Percentiles rank a stretch among this genome's conserved stretches.
These are phyloP conservation scores for Tilletia caries DNA, from an alignment of 1,284 basidiomycete species.

Conservation along the genomic window DNA sequence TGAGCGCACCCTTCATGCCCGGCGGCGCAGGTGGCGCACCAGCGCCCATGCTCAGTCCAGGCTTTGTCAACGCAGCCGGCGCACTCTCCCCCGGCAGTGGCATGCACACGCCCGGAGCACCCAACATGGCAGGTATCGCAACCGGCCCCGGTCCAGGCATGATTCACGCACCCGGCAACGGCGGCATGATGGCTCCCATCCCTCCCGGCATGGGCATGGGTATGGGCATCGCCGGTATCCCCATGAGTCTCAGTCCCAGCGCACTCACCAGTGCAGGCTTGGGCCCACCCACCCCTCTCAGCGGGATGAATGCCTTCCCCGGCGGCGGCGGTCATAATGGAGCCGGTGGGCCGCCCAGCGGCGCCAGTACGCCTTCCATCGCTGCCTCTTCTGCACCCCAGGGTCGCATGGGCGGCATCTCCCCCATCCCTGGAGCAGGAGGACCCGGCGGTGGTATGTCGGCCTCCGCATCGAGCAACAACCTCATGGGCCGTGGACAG, in stretches of 20 bases:
- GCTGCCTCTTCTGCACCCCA: not conserved
- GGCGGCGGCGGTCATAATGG: not conserved
- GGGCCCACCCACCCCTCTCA: not conserved
- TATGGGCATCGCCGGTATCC: not conserved
- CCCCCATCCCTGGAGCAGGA: not conserved
- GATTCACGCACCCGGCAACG: not conserved
- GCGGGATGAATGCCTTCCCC: not conserved
- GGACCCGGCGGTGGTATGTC: not conserved
- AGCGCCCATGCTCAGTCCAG: too few relatives aligned
- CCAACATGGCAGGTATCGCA: not conserved
- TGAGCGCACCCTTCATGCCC: not conserved
- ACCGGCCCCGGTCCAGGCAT: not conserved
- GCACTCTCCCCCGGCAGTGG: too few relatives aligned
- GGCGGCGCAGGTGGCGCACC: not conserved
- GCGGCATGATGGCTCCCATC: not conserved
- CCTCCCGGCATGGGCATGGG: not conserved
- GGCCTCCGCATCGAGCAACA: not conserved
- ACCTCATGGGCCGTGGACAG: too few relatives aligned
- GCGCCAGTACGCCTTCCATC: not conserved
- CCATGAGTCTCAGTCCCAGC: not conserved
- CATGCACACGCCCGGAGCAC: not conserved
- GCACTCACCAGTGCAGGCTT: not conserved
- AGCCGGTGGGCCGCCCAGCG: not conserved
- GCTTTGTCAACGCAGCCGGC: not conserved
- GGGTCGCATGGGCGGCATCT: conserved; percentile 1